Conservation (phyloP, 257 asterid species). For the Solanum medicagineum region DNA sequence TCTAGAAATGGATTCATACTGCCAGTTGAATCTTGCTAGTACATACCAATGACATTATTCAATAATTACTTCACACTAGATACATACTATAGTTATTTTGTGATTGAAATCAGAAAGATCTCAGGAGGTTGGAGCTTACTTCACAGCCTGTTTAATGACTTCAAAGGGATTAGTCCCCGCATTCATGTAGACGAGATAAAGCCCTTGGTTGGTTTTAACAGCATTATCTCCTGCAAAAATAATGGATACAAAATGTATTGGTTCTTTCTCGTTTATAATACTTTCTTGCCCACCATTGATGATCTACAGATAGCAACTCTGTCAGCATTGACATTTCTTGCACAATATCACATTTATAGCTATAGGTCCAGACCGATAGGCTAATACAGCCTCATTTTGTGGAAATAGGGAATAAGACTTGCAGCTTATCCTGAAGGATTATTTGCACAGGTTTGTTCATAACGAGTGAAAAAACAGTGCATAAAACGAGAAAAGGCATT, state of each 20-base stretch:
- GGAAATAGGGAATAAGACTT: background rate
- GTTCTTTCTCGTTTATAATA: conserved; percentile 5
- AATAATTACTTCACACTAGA: background rate
- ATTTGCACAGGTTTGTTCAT: background rate
- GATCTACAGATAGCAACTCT: conserved; percentile 1
- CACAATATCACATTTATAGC: background rate
- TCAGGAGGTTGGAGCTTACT: conserved; percentile 34
- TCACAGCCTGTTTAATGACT: conserved; percentile 85
- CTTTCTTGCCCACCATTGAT: conserved; percentile 5
- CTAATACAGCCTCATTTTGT: background rate
- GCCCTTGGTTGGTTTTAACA: conserved; percentile 87
- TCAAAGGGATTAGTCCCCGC: conserved; percentile 91
- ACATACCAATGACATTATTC: background rate
- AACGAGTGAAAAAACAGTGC: background rate
- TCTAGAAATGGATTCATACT: background rate
- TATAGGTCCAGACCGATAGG: background rate
- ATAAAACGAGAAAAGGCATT: background rate
- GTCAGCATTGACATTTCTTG: conserved; percentile 4
- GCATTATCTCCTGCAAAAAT: conserved; percentile 70
- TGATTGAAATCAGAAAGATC: background rate
- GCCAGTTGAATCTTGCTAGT: background rate
- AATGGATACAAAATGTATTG: conserved; percentile 12
- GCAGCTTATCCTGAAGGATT: background rate
- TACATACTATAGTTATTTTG: background rate
- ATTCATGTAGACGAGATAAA: conserved; percentile 74